Conservation (phyloP, 2,329 filamentous ascomycete species). For the Colletotrichum falcatum region DNA sequence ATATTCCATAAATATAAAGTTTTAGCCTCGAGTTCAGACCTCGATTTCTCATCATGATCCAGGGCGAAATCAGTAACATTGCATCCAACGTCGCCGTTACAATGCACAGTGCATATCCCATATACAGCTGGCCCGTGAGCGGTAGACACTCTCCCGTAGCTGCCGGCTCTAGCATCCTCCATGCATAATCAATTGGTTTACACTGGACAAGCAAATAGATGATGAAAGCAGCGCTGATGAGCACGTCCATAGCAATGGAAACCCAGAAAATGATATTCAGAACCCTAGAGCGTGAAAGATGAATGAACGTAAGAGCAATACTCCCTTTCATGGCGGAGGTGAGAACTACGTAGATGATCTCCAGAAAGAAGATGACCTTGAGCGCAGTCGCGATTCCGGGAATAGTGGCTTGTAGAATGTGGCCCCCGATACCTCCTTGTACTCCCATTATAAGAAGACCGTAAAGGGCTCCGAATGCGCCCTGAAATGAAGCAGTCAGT, state of each 20-base stretch:
- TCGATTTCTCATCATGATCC: constrained; percentile 32
- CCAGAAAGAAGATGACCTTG: constrained; percentile 29
- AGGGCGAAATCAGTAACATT: constrained; percentile 21
- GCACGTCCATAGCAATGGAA: constrained; percentile 25
- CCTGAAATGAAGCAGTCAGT: background rate
- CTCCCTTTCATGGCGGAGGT: constrained; percentile 37
- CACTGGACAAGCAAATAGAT: constrained; percentile 34
- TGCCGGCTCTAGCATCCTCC: constrained; percentile 18
- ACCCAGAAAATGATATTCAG: constrained; percentile 23
- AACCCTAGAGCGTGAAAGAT: constrained; percentile 24
- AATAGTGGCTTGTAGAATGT: background rate
- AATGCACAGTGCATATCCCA: constrained; percentile 32
- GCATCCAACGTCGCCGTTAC: constrained; percentile 26
- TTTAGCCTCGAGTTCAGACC: constrained; percentile 22
- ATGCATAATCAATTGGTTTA: constrained; percentile 27
- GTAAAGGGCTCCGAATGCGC: constrained; percentile 26
- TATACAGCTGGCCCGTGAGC: constrained; percentile 22
- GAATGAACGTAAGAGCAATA: constrained; percentile 34
- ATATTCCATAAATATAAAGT: constrained; percentile 28
- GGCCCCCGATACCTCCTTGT: constrained; percentile 26
- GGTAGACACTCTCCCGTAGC: constrained; percentile 27
- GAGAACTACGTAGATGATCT: constrained; percentile 35
- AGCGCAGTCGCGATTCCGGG: background rate
- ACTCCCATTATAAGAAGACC: constrained; percentile 18
- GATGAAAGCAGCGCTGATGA: constrained; percentile 28